These are phyloP conservation scores for Pneumocystis murina DNA, from an alignment of 1,139 yeast genomes.

Conservation along the genomic window DNA sequence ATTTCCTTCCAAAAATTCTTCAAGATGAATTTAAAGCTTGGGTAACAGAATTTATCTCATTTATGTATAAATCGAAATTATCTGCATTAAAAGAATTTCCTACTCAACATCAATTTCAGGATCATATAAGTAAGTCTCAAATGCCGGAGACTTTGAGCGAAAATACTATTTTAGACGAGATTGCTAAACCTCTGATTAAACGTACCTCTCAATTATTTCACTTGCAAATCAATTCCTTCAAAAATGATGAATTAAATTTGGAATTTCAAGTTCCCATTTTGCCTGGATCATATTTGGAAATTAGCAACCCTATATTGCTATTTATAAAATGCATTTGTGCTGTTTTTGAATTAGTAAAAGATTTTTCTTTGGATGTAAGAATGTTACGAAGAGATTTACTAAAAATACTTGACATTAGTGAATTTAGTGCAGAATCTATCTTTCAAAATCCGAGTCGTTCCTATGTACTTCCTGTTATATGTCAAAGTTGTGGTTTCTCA, in stretches of 20 bases:
- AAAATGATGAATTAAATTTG: conserved; percentile 46
- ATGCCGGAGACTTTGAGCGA: conserved; percentile 22
- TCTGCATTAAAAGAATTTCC: conserved; percentile 5
- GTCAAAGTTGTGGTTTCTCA: conserved; percentile 63
- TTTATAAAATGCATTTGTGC: conserved; percentile 64
- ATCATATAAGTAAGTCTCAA: conserved; percentile 26
- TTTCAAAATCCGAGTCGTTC: conserved; percentile 45
- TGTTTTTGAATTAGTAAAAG: conserved; percentile 50
- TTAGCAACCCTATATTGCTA: conserved; percentile 63
- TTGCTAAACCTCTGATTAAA: conserved; percentile 50
- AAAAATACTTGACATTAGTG: conserved; percentile 60
- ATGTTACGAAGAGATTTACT: conserved; percentile 61
- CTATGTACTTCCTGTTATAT: conserved; percentile 36
- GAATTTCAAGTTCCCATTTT: conserved; percentile 60
- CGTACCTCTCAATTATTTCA: conserved; percentile 51
- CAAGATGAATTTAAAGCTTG: conserved; percentile 80
- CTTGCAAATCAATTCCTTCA: conserved; percentile 57
- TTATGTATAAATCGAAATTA: conserved; percentile 45
- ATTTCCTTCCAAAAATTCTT: conserved; percentile 57
- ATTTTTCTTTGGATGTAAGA: conserved; percentile 57
- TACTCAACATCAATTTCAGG: conserved; percentile 26
- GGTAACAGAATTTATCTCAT: conserved; percentile 62
- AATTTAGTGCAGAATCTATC: conserved; percentile 64
- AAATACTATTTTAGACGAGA: conserved; percentile 21
- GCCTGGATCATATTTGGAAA: conserved; percentile 51